These are phyloP conservation scores for Stylonectria norvegica DNA, from an alignment of 2,329 filamentous ascomycete species.

Conservation along the genomic window DNA sequence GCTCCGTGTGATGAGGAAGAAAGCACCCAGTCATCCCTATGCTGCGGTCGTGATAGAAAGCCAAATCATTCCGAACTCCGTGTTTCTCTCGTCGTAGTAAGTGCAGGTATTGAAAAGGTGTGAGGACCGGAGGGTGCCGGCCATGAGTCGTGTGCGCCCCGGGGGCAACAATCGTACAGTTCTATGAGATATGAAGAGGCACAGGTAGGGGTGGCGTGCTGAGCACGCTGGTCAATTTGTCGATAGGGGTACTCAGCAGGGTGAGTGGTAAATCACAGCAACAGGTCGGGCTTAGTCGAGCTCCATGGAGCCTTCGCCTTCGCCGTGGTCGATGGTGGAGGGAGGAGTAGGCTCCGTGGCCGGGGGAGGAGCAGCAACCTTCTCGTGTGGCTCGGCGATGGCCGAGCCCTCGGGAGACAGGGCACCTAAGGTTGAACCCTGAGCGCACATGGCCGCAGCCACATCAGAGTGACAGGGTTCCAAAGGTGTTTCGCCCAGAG, in stretches of 20 bases:
- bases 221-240: too few relatives aligned
- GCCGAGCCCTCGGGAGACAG: conserved; percentile 28
- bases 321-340: conserved; percentile 38
- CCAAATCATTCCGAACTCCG: conserved; percentile 21
- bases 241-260: too few relatives aligned
- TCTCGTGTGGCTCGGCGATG: conserved; percentile 29
- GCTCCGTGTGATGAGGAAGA: background rate
- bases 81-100: conserved; percentile 17
- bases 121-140: conserved; percentile 2
- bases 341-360: conserved; percentile 40
- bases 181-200: too few relatives aligned
- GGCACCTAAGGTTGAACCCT: conserved; percentile 23
- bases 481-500: conserved; percentile 40
- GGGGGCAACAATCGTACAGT: conserved; percentile 14
- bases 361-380: conserved; percentile 27
- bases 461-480: conserved; percentile 18
- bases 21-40: conserved; percentile 12
- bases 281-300: conserved; percentile 30
- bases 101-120: conserved; percentile 7
- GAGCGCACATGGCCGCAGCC: conserved; percentile 15
- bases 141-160: conserved; percentile 1
- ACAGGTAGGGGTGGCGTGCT: too few relatives aligned
- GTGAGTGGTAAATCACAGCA: too few relatives aligned
- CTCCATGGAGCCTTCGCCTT: conserved; percentile 38
- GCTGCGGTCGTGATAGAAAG: conserved; percentile 23